These are phyloP conservation scores for Curvularia sp. DNA, from an alignment of 2,329 filamentous ascomycete species.

Conservation along the genomic window DNA sequence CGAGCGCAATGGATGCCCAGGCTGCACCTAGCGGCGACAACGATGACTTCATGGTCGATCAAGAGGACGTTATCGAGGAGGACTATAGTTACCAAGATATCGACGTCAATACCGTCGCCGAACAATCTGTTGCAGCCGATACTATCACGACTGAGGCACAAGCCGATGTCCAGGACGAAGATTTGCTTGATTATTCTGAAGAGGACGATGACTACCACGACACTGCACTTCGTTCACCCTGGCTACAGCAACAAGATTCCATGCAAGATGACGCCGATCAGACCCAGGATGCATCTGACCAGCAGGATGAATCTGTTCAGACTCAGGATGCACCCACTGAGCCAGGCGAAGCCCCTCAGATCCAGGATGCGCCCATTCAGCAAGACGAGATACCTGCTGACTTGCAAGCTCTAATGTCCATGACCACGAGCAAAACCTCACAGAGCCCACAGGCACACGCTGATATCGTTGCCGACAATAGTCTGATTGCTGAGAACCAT, in stretches of 20 bases:
- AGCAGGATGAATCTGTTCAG: conserved; percentile 7
- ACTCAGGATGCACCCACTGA: conserved; percentile 1
- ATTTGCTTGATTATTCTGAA: conserved; percentile 47
- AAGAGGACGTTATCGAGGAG: conserved; percentile 43
- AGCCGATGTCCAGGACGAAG: conserved; percentile 32
- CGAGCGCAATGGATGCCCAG: conserved; percentile 30
- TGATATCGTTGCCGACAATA: conserved; percentile 1
- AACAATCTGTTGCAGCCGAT: conserved; percentile 13
- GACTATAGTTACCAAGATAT: conserved; percentile 29
- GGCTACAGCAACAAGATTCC: conserved; percentile 7
- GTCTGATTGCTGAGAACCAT: conserved; percentile 1
- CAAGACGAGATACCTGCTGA: conserved; percentile 19
- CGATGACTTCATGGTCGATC: conserved; percentile 51
- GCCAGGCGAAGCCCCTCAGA: neutral
- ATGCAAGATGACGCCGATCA: conserved; percentile 3
- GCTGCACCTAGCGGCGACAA: conserved; percentile 26
- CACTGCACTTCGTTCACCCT: conserved; percentile 6
- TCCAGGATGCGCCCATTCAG: conserved; percentile 4
- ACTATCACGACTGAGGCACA: conserved; percentile 2
- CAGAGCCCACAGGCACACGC: conserved; percentile 8
- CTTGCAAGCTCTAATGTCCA: conserved; percentile 14
- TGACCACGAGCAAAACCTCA: conserved; percentile 4
- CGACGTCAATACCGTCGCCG: conserved; percentile 13
- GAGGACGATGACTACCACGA: conserved; percentile 34
- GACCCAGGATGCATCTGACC: conserved; percentile 8